Conservation (phyloP, 164 flowering plant genomes). For the Nelumbo lutea region DNA sequence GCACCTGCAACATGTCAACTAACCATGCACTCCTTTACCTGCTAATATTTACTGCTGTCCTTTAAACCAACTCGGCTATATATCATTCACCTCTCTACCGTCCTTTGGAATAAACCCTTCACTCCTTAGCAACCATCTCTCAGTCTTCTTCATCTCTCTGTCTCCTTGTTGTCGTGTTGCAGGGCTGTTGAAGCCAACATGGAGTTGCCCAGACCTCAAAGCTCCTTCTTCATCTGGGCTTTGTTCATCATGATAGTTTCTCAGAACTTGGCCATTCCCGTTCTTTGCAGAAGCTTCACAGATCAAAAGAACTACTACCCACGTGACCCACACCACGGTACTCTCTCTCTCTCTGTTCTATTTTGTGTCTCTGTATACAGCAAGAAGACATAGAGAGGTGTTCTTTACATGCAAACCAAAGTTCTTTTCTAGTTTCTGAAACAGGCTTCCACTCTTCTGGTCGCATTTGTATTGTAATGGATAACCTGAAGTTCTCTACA, state of each 20-base stretch:
- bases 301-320: constrained; percentile 60
- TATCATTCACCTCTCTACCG: constrained; percentile 18
- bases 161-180: constrained; percentile 1
- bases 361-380: no score
- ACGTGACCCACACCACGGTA: no score
- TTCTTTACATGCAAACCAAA: no score
- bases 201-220: constrained; percentile 27
- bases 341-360: no score
- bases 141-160: neutral
- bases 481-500: no score
- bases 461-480: no score
- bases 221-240: constrained; percentile 19
- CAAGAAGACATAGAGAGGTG: no score
- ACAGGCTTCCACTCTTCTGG: neutral
- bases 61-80: constrained; percentile 2
- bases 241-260: constrained; percentile 40
- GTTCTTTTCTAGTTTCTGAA: no score
- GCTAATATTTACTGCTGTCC: constrained; percentile 50
- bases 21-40: constrained; percentile 42
- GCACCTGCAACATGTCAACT: constrained; percentile 56
- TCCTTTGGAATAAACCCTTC: constrained; percentile 3
- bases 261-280: constrained; percentile 41
- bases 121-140: neutral
- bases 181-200: constrained; percentile 10
- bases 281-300: constrained; percentile 29